Evolutionary conservation across 2,329 filamentous ascomycete genomes (phyloP).

Genomic region (Neocatenulostroma microsporum): DNA sequence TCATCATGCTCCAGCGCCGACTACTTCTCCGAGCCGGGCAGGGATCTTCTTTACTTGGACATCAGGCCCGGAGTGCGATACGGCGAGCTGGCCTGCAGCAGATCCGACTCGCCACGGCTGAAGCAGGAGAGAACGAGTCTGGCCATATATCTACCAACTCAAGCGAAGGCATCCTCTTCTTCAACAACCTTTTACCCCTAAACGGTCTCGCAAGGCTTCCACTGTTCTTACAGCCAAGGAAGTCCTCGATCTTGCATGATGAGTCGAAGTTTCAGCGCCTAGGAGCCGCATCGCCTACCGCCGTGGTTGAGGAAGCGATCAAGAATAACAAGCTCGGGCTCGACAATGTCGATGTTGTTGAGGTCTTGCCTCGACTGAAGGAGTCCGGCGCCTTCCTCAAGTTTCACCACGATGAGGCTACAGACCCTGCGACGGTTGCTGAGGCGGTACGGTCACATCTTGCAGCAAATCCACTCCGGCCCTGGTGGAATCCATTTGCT

Average conservation of each 20-base stretch:
- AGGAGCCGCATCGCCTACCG: constrained; percentile 48
- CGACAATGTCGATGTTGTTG: constrained; percentile 56
- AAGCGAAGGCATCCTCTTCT: constrained; percentile 79
- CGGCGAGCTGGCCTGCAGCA: background rate
- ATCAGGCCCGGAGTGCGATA: background rate
- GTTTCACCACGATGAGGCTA: constrained; percentile 52
- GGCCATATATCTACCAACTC: constrained; percentile 72
- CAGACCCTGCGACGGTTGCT: constrained; percentile 50
- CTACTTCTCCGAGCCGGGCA: constrained; percentile 3
- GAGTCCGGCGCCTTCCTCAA: constrained; percentile 94
- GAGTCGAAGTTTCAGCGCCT: constrained; percentile 12
- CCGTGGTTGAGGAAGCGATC: constrained; percentile 42
- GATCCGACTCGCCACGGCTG: constrained; percentile 19
- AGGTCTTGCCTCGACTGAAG: constrained; percentile 75
- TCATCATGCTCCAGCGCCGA: constrained; percentile 3
- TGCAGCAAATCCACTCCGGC: constrained; percentile 62
- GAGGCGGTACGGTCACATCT: constrained; percentile 56
- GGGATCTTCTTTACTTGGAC: background rate
- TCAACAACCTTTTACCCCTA: constrained; percentile 85
- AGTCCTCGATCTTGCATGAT: constrained; percentile 7
- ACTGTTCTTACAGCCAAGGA: constrained; percentile 33
- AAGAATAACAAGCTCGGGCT: constrained; percentile 22
- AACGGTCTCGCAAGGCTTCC: constrained; percentile 55
- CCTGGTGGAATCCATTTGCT: constrained; percentile 83
- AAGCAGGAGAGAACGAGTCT: constrained; percentile 55